Conservation (phyloP, 805 yeast species). For the Candida stauntonica region DNA sequence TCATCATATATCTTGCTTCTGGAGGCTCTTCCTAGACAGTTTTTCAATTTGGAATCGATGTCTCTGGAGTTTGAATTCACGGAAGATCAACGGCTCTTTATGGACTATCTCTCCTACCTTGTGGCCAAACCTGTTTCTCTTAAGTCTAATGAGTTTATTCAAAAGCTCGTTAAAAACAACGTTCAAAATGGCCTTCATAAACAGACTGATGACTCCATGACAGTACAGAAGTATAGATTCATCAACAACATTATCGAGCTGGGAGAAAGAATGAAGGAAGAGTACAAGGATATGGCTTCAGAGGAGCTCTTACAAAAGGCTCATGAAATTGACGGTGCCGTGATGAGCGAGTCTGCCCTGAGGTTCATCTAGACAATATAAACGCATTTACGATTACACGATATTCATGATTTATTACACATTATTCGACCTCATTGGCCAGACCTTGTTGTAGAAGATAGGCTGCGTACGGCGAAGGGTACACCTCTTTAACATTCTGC, state of each 20-base stretch:
- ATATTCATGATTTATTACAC: background rate
- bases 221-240: slow-evolving; percentile 16
- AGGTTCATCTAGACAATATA: slow-evolving; percentile 23
- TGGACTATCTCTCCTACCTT: slow-evolving; percentile 8
- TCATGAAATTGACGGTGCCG: slow-evolving; percentile 33
- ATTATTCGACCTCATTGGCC: slow-evolving; percentile 35
- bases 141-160: slow-evolving; percentile 10
- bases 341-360: slow-evolving; percentile 12
- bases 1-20: slow-evolving; percentile 10
- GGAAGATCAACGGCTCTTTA: slow-evolving; percentile 9
- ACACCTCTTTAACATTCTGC: slow-evolving; percentile 29
- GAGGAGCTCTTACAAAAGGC: slow-evolving; percentile 4
- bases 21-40: slow-evolving; percentile 18
- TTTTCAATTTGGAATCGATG: slow-evolving; percentile 3
- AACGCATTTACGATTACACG: background rate
- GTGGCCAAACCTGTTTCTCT: slow-evolving; percentile 5
- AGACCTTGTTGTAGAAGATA: slow-evolving; percentile 29
- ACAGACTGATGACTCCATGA: slow-evolving; percentile 13
- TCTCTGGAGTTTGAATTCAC: slow-evolving; percentile 3
- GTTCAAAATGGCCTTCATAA: slow-evolving; percentile 4
- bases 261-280: slow-evolving; percentile 4
- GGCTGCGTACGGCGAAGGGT: slow-evolving; percentile 33
- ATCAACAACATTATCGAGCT: slow-evolving; percentile 12
- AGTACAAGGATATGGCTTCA: slow-evolving; percentile 3
- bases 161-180: slow-evolving; percentile 8